Percentiles rank a stretch among this genome's conserved stretches.
Evolutionary conservation across 768 basidiomycete genomes (phyloP).

Genomic region (Naematelia aurantialba): DNA sequence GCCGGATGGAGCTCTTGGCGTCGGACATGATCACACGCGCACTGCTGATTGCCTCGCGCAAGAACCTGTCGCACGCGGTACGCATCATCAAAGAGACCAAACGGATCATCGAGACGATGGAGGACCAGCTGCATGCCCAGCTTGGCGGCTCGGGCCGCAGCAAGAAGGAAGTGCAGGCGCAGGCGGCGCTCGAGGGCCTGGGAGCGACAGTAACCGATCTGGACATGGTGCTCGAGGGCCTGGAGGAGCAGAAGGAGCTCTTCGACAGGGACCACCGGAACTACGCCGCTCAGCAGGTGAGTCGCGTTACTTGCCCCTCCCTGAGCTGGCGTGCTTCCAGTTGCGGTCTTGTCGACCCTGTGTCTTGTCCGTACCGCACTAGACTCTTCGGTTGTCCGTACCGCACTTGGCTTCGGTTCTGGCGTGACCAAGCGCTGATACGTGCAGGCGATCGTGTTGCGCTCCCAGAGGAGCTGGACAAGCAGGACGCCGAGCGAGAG

Average conservation of each 20-base stretch:
- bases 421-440: no score
- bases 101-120: conserved; percentile 83
- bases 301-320: no score
- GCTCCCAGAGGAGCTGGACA: conserved; percentile 95
- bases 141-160: conserved; percentile 2
- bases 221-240: conserved; percentile 75
- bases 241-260: conserved; percentile 83
- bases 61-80: conserved; percentile 85
- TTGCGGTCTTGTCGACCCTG: not conserved
- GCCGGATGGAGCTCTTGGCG: conserved; percentile 92
- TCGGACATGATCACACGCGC: conserved; percentile 96
- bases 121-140: conserved; percentile 60
- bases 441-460: conserved; percentile 82
- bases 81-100: conserved; percentile 74
- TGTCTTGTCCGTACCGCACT: no score
- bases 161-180: conserved; percentile 70
- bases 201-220: conserved; percentile 82
- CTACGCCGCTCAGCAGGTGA: conserved; percentile 93
- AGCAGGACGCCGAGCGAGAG: conserved; percentile 84
- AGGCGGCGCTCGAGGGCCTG: conserved; percentile 72
- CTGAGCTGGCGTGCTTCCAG: not conserved
- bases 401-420: no score
- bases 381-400: no score
- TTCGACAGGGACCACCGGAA: conserved; percentile 93
- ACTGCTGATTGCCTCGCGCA: conserved; percentile 82